Evolutionary conservation across 148 eudicot species (phyloP).

Genomic region (Rhododendron ferrugineum): DNA sequence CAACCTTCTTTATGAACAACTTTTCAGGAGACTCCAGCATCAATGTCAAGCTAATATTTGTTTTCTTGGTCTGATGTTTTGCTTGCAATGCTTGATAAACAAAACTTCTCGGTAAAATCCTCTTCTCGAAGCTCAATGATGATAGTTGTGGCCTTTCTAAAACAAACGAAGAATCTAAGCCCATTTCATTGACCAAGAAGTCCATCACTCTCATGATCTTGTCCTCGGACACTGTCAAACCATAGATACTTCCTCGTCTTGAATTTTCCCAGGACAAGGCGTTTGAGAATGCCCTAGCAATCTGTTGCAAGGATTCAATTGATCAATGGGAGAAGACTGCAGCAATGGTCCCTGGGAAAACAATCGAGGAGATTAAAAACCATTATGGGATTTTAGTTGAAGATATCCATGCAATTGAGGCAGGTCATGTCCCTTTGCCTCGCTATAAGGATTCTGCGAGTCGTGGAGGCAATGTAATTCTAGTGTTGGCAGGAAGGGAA

Average conservation of each 20-base stretch:
- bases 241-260: not conserved
- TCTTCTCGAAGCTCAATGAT: slow-evolving; percentile 19
- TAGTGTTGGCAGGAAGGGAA: slow-evolving; percentile 11
- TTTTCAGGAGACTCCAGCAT: not conserved
- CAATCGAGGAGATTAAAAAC: slow-evolving; percentile 26
- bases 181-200: slow-evolving; percentile 19
- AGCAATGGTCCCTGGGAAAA: slow-evolving; percentile 40
- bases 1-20: not conserved
- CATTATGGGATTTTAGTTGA: slow-evolving; percentile 29
- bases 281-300: too few relatives aligned
- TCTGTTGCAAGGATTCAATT: slow-evolving; percentile 17
- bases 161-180: slow-evolving; percentile 10
- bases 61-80: slow-evolving; percentile 12
- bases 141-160: slow-evolving; percentile 4
- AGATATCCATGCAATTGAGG: slow-evolving; percentile 35
- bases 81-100: slow-evolving; percentile 15
- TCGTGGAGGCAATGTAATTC: not conserved
- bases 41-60: not conserved
- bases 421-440: slow-evolving; percentile 32
- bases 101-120: slow-evolving; percentile 19
- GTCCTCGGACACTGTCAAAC: slow-evolving; percentile 10
- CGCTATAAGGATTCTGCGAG: slow-evolving; percentile 14
- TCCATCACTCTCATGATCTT: slow-evolving; percentile 19
- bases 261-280: too few relatives aligned
- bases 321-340: slow-evolving; percentile 38